A percentile compares a stretch with the other conserved stretches of the same genome.
Evolutionary conservation across 177 flowering plant species (phyloP).

Genomic region (Vitis hybrid): DNA sequence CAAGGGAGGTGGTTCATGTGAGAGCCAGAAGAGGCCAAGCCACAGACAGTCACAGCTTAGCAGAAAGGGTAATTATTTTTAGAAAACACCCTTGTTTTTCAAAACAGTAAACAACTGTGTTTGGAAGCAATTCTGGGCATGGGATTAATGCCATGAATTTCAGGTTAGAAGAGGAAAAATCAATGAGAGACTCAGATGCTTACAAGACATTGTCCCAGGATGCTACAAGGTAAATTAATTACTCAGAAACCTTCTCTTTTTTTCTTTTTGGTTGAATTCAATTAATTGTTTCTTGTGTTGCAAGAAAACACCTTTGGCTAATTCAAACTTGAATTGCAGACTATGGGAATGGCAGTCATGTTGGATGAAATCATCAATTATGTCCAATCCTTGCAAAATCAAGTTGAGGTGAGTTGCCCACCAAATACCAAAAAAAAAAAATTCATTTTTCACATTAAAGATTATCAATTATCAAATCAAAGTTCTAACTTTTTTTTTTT

Average conservation of each 20-base stretch:
- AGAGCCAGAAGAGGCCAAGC: constrained; percentile 76
- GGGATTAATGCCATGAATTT: constrained; percentile 1
- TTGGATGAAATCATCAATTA: constrained; percentile 69
- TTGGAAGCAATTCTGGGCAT: background rate
- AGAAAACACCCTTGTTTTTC: background rate
- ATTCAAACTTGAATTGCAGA: constrained; percentile 23
- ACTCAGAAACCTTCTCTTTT: background rate
- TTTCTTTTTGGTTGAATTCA: background rate
- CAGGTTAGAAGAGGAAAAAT: constrained; percentile 76
- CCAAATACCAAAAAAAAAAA: background rate
- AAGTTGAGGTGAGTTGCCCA: constrained; percentile 51
- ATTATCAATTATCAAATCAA: background rate
- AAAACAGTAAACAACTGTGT: background rate
- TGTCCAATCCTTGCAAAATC: constrained; percentile 64
- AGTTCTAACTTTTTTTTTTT: background rate
- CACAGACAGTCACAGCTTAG: constrained; percentile 71
- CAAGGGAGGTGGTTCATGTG: constrained; percentile 59
- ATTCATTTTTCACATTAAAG: too few species aligned
- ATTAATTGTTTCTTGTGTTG: too few species aligned
- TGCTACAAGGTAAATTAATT: constrained; percentile 47
- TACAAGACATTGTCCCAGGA: constrained; percentile 69
- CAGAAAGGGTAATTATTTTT: constrained; percentile 54
- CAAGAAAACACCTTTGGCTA: background rate
- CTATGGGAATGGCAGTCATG: constrained; percentile 75
- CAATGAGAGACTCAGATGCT: constrained; percentile 54